Evolutionary conservation across 345 rosid species (phyloP), one percentile per base, ranked within the genome.

Genomic region (Syzygium oleosum): DNA sequence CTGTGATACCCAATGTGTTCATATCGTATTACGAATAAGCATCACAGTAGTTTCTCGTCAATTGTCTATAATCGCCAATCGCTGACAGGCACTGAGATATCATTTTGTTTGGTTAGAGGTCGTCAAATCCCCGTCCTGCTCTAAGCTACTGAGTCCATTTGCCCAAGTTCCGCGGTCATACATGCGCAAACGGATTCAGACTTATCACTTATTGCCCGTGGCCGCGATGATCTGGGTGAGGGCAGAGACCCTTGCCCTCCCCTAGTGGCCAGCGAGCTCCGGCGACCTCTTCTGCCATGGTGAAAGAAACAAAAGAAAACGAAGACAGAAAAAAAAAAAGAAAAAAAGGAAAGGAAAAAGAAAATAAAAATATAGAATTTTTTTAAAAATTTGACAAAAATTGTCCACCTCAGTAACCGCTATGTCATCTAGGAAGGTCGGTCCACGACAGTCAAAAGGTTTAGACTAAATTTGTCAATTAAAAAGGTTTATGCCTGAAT

Each of bases 21-120:
- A 13, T 61, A n/a, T n/a, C 34, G 2, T 27, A 61, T 61, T 61
- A 61, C 27, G n/a, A n/a, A 61, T n/a, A 61, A 61, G 73, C 73
- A 61, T 61, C 0, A n/a, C 0, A n/a, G 17, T 13, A 0, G 4
- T n/a, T n/a, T n/a, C 7, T n/a, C 0, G 0, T 59, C 65, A 59
- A 27, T 59, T 3, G 6, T 12, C 65, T 27, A 27, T 6, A 59
- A 59, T 61, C 4, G 9, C 23, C 73, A 61, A 61, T 61, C 7
- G 73, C 19, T 6, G 0, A 61, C 14, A 61, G 46, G 6, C 19
- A n/a, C 9, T 6, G 3, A 61, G 73, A 14, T 27, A 59, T 27
- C 31, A 2, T 59, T 27, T 59, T 27, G 16, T 12, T 61, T n/a
- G 14, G 16, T 27, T n/a, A n/a, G 68, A n/a, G 34, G 68, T n/a